Evolutionary conservation across 169 alveolate species (phyloP), one percentile per base, ranked within the genome.

Genomic region (Cryptosporidium meleagridis): DNA sequence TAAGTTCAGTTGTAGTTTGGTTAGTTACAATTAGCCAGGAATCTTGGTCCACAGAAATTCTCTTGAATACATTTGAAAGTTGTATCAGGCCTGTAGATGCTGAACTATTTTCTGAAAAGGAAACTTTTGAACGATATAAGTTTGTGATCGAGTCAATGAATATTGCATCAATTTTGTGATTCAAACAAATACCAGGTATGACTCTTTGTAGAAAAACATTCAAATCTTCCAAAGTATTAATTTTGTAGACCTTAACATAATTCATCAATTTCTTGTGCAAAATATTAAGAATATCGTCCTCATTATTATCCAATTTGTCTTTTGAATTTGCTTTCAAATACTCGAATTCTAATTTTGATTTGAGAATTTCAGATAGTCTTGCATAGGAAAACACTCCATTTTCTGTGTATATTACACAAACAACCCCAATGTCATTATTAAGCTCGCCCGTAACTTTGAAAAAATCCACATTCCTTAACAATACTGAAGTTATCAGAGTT

Each of bases 11-110:
- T 33, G 89, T 80, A 12, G 75, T 80, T 51, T 65, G 89, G 26
- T 80, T 80, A n/a, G 89, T 80, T 16, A 80, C 75, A 8, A 80
- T 31, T 3, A 80, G 41, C 89, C 89, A 80, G n/a, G 80, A 62
- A n/a, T 80, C 26, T 9, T 80, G 67, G 37, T 80, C 89, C 4
- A 62, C 26, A 10, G 89, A 41, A 39, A 80, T 65, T 29, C 75
- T 59, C 29, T 80, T 80, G 68, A 80, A 65, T 16, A n/a, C 35
- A 29, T 80, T 80, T 23, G 89, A 59, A 29, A 80, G 18, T 21
- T 65, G 89, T 62, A 80, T 18, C 35, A 80, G 48, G 23, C 89
- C 37, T 48, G 89, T 80, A 23, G 89, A 62, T 14, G 31, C 52
- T 10, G 73, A 62, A 29, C 37, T 39, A 44, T 70, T 45, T 8